Conservation (phyloP, 2,329 filamentous ascomycete genomes). For the Penicillium sp. region DNA sequence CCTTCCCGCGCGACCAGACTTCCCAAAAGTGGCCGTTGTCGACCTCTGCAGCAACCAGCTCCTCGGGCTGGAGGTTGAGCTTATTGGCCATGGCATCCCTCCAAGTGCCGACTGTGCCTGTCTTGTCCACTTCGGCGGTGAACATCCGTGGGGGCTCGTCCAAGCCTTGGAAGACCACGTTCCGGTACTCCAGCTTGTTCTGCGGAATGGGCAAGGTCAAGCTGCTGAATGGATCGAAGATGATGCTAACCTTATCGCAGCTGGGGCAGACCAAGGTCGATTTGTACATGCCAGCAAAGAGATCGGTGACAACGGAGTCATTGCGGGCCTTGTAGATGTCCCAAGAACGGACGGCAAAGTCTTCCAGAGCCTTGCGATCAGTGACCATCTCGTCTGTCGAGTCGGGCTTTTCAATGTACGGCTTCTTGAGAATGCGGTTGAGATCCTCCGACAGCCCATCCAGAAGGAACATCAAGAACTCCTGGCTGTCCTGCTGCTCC, state of each 20-base stretch:
- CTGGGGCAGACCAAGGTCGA: slow-evolving; percentile 88
- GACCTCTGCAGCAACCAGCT: slow-evolving; percentile 76
- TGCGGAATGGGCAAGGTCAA: slow-evolving; percentile 85
- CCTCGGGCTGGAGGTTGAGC: slow-evolving; percentile 44
- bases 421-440: slow-evolving; percentile 89
- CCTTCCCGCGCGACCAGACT: slow-evolving; percentile 63
- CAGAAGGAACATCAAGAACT: slow-evolving; percentile 90
- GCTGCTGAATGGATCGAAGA: slow-evolving; percentile 96
- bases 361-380: slow-evolving; percentile 69
- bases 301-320: slow-evolving; percentile 88
- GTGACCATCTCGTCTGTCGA: slow-evolving; percentile 94
- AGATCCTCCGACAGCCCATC: slow-evolving; percentile 94
- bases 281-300: slow-evolving; percentile 98
- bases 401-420: slow-evolving; percentile 95
- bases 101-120: slow-evolving; percentile 53
- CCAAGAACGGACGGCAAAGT: slow-evolving; percentile 84
- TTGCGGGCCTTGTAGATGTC: slow-evolving; percentile 87
- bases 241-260: slow-evolving; percentile 94
- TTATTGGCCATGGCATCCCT: slow-evolving; percentile 51
- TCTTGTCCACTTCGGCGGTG: slow-evolving; percentile 67
- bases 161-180: slow-evolving; percentile 71
- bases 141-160: slow-evolving; percentile 65
- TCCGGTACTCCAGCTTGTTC: slow-evolving; percentile 71
- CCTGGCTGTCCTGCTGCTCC: slow-evolving; percentile 94
- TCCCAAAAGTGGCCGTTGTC: slow-evolving; percentile 83